These are phyloP conservation scores for Curvularia sp. DNA, from an alignment of 2,329 filamentous ascomycete genomes.

Conservation along the genomic window DNA sequence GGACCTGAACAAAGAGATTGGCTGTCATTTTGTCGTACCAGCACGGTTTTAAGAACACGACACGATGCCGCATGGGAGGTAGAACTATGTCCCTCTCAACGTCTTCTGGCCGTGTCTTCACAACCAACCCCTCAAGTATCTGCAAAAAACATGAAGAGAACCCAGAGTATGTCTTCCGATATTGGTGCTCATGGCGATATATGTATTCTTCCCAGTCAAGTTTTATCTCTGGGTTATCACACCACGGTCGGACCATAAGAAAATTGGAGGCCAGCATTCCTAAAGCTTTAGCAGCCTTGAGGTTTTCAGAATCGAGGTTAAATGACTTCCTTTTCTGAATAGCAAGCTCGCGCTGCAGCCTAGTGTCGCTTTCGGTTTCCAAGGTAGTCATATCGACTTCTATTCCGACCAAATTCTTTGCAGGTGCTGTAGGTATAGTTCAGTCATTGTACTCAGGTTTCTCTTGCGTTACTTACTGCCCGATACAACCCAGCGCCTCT, in stretches of 20 bases:
- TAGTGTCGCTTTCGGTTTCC: constrained; percentile 42
- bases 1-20: constrained; percentile 83
- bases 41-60: constrained; percentile 78
- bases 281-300: constrained; percentile 64
- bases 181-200: constrained; percentile 57
- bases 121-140: constrained; percentile 78
- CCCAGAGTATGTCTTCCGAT: constrained; percentile 63
- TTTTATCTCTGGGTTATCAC: constrained; percentile 66
- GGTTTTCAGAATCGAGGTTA: constrained; percentile 46
- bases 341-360: constrained; percentile 35
- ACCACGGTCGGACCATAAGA: constrained; percentile 80
- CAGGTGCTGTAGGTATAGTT: constrained; percentile 63
- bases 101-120: constrained; percentile 79
- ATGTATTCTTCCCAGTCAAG: constrained; percentile 79
- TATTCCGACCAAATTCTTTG: constrained; percentile 80
- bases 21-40: constrained; percentile 83
- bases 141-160: constrained; percentile 67
- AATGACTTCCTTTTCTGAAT: constrained; percentile 54
- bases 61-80: constrained; percentile 74
- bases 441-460: neutral
- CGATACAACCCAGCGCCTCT: constrained; percentile 86
- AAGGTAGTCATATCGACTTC: constrained; percentile 63
- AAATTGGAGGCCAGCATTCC: constrained; percentile 72
- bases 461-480: constrained; percentile 61
- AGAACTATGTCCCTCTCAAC: constrained; percentile 69